Evolutionary conservation across 106 monocot genomes (phyloP), one percentile per base, ranked within the genome.

Genomic region (Ottelia alismoides): DNA sequence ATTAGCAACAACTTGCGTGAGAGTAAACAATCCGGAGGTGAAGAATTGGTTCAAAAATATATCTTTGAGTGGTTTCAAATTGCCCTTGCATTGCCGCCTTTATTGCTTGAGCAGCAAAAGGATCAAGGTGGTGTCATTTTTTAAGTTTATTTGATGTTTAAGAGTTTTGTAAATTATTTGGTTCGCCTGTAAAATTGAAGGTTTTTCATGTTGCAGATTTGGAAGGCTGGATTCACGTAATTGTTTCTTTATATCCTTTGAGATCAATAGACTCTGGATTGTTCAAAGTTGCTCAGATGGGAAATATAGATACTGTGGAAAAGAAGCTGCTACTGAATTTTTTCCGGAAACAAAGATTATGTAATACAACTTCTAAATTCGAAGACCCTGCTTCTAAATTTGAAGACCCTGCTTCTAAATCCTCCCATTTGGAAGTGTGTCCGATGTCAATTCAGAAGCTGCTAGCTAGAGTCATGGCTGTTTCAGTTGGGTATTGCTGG

Each of bases 401-500:
- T n/a, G n/a, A n/a, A n/a, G n/a, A n/a, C n/a, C n/a, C n/a, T n/a
- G n/a, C n/a, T n/a, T n/a, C n/a, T n/a, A n/a, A n/a, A n/a, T n/a
- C n/a, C n/a, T n/a, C n/a, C n/a, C n/a, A n/a, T n/a, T n/a, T n/a
- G n/a, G n/a, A n/a, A n/a, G n/a, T n/a, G n/a, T n/a, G n/a, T 62
- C 64, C 76, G 27, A 56, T 55, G 28, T 53, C 45, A 28, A 44
- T 45, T 56, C 76, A 85, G 55, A 53, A 81, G 52, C 65, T 67
- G 25, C 61, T 73, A 32, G 60, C 71, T 49, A 96, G 82, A 56
- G 45, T 96, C 64, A 79, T 66, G 48, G 84, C 74, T 31, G 73
- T 89, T 57, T 62, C 73, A 66, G 74, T 79, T 67, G 89, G 81
- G 18, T 89, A 96, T 75, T 96, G 96, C 58, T 85, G 82, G 88